These are phyloP conservation scores for Blastocrithidia nonstop DNA, from an alignment of 208 protist species.

Conservation along the genomic window DNA sequence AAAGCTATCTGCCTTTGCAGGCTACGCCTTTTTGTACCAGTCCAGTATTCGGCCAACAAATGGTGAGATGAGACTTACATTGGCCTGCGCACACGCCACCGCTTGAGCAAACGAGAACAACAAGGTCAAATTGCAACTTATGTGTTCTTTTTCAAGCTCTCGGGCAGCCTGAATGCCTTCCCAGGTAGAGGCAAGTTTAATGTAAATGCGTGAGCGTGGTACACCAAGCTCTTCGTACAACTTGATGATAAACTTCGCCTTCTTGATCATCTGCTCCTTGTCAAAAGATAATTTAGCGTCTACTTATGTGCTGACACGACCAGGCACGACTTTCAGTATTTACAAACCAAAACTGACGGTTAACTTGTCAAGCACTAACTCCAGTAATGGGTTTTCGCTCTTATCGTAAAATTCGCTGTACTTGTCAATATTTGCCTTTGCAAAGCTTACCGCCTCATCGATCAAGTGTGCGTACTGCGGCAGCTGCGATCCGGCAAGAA, in stretches of 20 bases:
- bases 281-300: constrained; percentile 95
- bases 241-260: constrained; percentile 86
- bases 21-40: constrained; percentile 84
- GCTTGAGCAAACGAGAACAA: constrained; percentile 93
- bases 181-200: constrained; percentile 97
- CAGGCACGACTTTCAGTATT: constrained; percentile 95
- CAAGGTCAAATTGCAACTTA: constrained; percentile 97
- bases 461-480: constrained; percentile 79
- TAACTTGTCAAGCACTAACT: constrained; percentile 79
- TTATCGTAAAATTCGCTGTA: constrained; percentile 21
- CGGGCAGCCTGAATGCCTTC: constrained; percentile 92
- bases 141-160: constrained; percentile 89
- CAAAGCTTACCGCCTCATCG: constrained; percentile 84
- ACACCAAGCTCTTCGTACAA: constrained; percentile 92
- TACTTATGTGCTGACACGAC: constrained; percentile 94
- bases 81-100: constrained; percentile 89
- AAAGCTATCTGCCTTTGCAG: constrained; percentile 30
- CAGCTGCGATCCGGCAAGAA: constrained; percentile 83
- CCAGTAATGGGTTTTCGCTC: constrained; percentile 20
- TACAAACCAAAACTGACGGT: constrained; percentile 93
- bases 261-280: constrained; percentile 81
- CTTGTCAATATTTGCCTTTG: constrained; percentile 42
- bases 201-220: constrained; percentile 82
- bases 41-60: constrained; percentile 96
- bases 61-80: constrained; percentile 91